phyloP scores from a whole-genome alignment of 2,329 filamentous ascomycete genomes.

The Geosmithia morbida region DNA sequence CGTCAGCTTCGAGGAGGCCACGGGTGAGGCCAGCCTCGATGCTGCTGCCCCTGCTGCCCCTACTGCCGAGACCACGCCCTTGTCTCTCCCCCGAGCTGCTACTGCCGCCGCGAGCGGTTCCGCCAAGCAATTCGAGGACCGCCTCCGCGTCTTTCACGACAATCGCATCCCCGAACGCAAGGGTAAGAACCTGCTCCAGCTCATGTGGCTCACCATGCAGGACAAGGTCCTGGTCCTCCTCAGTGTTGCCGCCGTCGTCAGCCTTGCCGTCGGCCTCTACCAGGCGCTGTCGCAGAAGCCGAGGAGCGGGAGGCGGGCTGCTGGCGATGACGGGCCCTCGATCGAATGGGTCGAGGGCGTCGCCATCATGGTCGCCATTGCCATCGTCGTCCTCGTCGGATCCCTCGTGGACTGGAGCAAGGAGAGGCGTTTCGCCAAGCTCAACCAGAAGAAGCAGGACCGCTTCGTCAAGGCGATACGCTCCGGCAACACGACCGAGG shows the following conservation, averaged over 20 bases:
- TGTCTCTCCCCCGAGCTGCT: too few relatives aligned
- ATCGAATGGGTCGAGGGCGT: slow-evolving; percentile 75
- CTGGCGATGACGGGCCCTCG: slow-evolving; percentile 25
- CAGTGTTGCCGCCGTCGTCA: slow-evolving; percentile 56
- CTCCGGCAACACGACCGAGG: slow-evolving; percentile 53
- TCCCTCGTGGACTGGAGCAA: slow-evolving; percentile 72
- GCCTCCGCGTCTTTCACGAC: slow-evolving; percentile 56
- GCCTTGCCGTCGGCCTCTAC: slow-evolving; percentile 61
- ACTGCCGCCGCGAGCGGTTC: not conserved
- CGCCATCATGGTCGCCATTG: slow-evolving; percentile 67
- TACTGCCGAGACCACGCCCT: not conserved
- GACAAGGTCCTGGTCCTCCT: slow-evolving; percentile 68
- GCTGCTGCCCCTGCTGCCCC: not conserved
- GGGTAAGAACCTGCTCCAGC: slow-evolving; percentile 54
- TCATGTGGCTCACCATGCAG: slow-evolving; percentile 76
- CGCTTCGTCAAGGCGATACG: slow-evolving; percentile 58
- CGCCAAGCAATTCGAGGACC: slow-evolving; percentile 37
- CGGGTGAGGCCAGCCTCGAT: slow-evolving; percentile 22
- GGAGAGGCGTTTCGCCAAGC: slow-evolving; percentile 62
- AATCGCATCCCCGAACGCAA: slow-evolving; percentile 63
- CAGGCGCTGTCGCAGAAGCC: slow-evolving; percentile 40
- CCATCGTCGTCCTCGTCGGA: slow-evolving; percentile 63
- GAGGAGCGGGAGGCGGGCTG: slow-evolving; percentile 5
- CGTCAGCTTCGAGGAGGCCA: slow-evolving; percentile 61
- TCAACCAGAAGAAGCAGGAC: slow-evolving; percentile 70